Conservation (phyloP, 2,329 filamentous ascomycete genomes). For the Penicillium paneum region DNA sequence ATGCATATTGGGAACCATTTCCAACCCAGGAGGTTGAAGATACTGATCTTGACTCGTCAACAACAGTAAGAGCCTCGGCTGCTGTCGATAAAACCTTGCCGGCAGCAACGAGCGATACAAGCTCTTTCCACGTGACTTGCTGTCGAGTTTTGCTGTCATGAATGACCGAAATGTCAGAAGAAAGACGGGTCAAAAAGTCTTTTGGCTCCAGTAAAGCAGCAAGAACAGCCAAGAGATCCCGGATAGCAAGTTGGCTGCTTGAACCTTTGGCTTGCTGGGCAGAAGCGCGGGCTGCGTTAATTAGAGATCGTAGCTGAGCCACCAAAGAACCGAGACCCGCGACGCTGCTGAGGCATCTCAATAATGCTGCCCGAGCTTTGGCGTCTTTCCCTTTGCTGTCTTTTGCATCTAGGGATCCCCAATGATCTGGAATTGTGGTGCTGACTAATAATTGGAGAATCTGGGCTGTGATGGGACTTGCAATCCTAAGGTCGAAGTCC, state of each 20-base stretch:
- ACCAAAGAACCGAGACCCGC: constrained; percentile 75
- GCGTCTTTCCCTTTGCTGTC: constrained; percentile 14
- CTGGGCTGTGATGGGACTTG: constrained; percentile 67
- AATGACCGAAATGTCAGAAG: constrained; percentile 43
- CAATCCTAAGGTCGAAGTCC: constrained; percentile 57
- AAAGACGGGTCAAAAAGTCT: constrained; percentile 44
- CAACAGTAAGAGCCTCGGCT: constrained; percentile 53
- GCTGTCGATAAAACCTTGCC: constrained; percentile 58
- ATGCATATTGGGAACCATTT: constrained; percentile 61
- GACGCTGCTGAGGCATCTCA: constrained; percentile 67
- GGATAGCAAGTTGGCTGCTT: constrained; percentile 31
- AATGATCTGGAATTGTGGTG: constrained; percentile 77
- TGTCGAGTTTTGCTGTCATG: constrained; percentile 45
- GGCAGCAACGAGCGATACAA: constrained; percentile 56
- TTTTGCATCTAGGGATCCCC: constrained; percentile 56
- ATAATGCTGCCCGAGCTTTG: constrained; percentile 45
- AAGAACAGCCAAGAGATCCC: constrained; percentile 37
- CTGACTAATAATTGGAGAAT: constrained; percentile 72
- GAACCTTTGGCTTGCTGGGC: constrained; percentile 34
- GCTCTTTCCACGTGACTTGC: constrained; percentile 61
- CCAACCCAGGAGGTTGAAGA: constrained; percentile 57
- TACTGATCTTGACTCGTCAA: constrained; percentile 29
- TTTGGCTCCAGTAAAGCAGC: constrained; percentile 44
- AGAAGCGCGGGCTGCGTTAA: constrained; percentile 33
- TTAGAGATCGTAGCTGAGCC: constrained; percentile 63